Evolutionary conservation across 371 early-diverging fungal genomes (phyloP).

Genomic region (Mucor velutinosus): DNA sequence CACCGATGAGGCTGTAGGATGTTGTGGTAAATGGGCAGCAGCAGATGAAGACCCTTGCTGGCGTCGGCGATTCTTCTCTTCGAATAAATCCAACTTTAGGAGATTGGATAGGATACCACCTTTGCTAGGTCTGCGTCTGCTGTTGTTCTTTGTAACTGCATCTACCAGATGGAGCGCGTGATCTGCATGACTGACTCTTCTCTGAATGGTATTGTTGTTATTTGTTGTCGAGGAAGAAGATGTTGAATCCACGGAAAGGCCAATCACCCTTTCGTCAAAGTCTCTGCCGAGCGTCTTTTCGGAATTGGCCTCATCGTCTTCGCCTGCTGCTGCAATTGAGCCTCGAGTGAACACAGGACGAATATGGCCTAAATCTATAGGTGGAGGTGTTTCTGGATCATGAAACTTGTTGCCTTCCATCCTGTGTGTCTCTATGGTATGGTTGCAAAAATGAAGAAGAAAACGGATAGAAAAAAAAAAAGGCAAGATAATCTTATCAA

Average conservation of each 20-base stretch:
- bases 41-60: neutral
- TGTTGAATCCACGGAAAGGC: neutral
- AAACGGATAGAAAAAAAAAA: neutral
- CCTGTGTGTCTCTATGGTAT: neutral
- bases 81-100: constrained; percentile 38
- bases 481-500: neutral
- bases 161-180: constrained; percentile 35
- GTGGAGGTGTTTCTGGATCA: constrained; percentile 33
- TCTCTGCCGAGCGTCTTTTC: constrained; percentile 3
- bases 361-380: constrained; percentile 8
- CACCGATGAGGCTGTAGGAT: neutral
- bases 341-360: neutral
- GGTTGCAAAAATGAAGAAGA: neutral
- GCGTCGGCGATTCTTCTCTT: constrained; percentile 7
- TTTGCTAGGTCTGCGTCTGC: constrained; percentile 31
- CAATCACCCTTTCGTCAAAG: neutral
- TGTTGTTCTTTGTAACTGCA: constrained; percentile 19
- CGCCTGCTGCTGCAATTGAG: neutral
- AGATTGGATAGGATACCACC: constrained; percentile 54
- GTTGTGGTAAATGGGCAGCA: neutral
- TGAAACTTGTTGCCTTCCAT: constrained; percentile 35
- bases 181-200: constrained; percentile 23
- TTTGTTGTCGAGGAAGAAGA: neutral
- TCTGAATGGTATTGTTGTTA: neutral
- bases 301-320: neutral